Percentiles rank a stretch among this genome's conserved stretches.
Conservation (phyloP, 2,329 filamentous ascomycete genomes). For the Aspergillus puulaauensis region DNA sequence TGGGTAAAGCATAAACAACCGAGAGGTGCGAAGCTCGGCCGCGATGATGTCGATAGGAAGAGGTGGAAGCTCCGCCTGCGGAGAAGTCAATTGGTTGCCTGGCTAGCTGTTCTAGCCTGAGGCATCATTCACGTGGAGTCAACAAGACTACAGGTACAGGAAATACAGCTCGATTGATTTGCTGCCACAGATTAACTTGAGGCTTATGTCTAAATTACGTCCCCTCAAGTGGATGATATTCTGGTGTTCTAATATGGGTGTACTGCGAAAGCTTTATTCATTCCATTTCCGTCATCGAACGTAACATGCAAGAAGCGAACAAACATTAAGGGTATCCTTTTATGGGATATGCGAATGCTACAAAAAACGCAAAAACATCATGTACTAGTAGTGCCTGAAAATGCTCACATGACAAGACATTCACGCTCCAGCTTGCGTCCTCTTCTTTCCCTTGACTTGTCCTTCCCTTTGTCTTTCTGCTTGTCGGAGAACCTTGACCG, state of each 20-base stretch:
- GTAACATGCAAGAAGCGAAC: not conserved
- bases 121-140: not conserved
- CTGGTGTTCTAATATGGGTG: not conserved
- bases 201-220: no score
- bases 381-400: not conserved
- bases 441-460: conserved; percentile 36
- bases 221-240: no score
- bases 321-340: not conserved
- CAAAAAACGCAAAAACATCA: not conserved
- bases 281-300: not conserved
- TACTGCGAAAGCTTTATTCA: not conserved
- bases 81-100: not conserved
- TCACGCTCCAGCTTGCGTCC: conserved; percentile 42
- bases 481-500: conserved; percentile 23
- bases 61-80: not conserved
- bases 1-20: conserved; percentile 5
- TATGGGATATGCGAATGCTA: not conserved
- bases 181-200: no score
- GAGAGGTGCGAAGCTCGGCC: not conserved
- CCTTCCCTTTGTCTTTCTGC: conserved; percentile 30
- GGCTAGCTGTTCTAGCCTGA: not conserved
- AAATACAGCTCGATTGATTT: no score
- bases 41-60: not conserved
- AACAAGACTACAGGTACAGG: no score
- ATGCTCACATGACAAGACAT: conserved; percentile 42